These are phyloP conservation scores for Aureobasidium uvarum DNA, from an alignment of 2,329 filamentous ascomycete genomes.

Conservation along the genomic window DNA sequence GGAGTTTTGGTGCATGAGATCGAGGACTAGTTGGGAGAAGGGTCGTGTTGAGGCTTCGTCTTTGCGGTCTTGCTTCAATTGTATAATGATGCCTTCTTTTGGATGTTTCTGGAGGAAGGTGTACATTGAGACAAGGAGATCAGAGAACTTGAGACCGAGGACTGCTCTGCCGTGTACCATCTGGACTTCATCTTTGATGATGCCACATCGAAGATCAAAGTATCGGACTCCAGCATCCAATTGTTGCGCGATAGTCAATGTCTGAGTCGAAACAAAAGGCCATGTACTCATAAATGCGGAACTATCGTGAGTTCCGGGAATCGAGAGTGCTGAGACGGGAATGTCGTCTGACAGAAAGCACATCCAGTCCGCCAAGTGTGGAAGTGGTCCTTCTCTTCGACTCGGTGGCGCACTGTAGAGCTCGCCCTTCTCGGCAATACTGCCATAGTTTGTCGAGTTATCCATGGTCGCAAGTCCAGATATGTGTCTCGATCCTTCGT, in stretches of 20 bases:
- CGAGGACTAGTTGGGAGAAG: constrained; percentile 44
- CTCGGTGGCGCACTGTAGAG: background rate
- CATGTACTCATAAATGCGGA: constrained; percentile 39
- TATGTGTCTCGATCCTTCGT: too few species aligned
- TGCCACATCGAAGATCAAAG: constrained; percentile 40
- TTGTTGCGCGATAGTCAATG: constrained; percentile 35
- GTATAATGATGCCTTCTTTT: constrained; percentile 38
- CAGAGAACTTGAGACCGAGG: constrained; percentile 35
- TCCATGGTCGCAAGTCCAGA: background rate
- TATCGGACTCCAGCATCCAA: constrained; percentile 40
- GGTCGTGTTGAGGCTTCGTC: constrained; percentile 35
- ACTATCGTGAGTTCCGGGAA: constrained; percentile 42
- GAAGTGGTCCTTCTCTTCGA: background rate
- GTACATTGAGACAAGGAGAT: constrained; percentile 36
- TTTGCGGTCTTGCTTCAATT: constrained; percentile 39
- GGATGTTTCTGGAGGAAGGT: constrained; percentile 35
- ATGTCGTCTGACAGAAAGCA: constrained; percentile 31
- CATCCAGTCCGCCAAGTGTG: constrained; percentile 33
- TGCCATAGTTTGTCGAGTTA: constrained; percentile 8
- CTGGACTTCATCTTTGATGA: constrained; percentile 35
- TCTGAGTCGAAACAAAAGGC: constrained; percentile 40
- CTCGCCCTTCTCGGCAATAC: constrained; percentile 16
- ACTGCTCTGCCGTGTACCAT: constrained; percentile 40
- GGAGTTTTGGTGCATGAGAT: constrained; percentile 32
- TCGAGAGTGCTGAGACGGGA: constrained; percentile 36